phyloP scores from a whole-genome alignment of 176 grass and related monocot species.

The Phoenix roebelenii region DNA sequence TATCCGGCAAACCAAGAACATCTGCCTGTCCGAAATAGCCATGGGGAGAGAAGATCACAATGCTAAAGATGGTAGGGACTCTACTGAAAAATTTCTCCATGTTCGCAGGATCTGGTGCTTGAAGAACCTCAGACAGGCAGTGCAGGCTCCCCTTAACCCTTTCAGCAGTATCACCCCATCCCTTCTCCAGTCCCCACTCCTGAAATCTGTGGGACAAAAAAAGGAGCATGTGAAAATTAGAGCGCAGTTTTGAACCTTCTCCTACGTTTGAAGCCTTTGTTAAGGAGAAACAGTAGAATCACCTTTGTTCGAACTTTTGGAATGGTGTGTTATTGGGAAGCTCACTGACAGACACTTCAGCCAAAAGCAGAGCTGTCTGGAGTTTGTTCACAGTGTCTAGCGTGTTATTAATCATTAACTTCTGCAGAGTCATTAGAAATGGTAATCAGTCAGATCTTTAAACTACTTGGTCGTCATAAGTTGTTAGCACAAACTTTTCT shows the following conservation, averaged over 20 bases:
- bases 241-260: too few relatives aligned
- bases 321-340: slow-evolving; percentile 66
- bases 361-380: slow-evolving; percentile 75
- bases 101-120: slow-evolving; percentile 81
- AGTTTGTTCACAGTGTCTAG: slow-evolving; percentile 76
- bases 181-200: slow-evolving; percentile 95
- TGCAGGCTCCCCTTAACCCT: slow-evolving; percentile 72
- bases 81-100: slow-evolving; percentile 85
- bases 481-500: too few relatives aligned
- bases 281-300: not conserved
- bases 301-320: slow-evolving; percentile 85
- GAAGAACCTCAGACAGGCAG: slow-evolving; percentile 87
- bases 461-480: too few relatives aligned
- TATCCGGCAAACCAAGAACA: slow-evolving; percentile 97
- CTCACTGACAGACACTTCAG: slow-evolving; percentile 60
- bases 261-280: not conserved
- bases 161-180: slow-evolving; percentile 87
- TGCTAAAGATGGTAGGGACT: slow-evolving; percentile 63
- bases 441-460: not conserved
- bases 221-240: not conserved
- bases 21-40: slow-evolving; percentile 95
- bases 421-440: slow-evolving; percentile 34
- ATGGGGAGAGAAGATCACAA: slow-evolving; percentile 85
- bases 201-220: slow-evolving; percentile 49
- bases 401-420: slow-evolving; percentile 74